Evolutionary conservation across 169 alveolate species (phyloP).

Genomic region (Perkinsus chesapeaki): DNA sequence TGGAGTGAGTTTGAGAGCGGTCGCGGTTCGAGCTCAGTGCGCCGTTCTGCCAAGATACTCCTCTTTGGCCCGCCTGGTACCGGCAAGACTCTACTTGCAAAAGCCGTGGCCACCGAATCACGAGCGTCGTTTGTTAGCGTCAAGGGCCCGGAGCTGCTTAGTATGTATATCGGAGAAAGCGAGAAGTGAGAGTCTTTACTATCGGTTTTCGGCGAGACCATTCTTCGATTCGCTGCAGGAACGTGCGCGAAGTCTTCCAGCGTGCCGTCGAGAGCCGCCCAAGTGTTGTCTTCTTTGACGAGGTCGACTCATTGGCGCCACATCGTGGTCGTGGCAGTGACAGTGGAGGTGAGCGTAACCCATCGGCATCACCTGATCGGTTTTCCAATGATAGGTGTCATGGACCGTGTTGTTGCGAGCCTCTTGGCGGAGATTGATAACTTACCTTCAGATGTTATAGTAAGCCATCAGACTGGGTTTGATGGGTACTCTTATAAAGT

Average conservation of each 20-base stretch:
- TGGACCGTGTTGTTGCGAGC: conserved; percentile 82
- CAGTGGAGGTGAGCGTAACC: conserved; percentile 30
- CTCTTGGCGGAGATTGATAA: conserved; percentile 69
- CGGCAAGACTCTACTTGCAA: conserved; percentile 92
- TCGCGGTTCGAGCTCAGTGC: background rate
- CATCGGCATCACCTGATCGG: background rate
- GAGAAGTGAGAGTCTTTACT: conserved; percentile 40
- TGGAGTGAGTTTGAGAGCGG: background rate
- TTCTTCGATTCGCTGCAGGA: no score
- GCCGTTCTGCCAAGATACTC: conserved; percentile 38
- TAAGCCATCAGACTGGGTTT: background rate
- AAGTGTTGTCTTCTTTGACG: conserved; percentile 67
- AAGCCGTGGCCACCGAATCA: conserved; percentile 82
- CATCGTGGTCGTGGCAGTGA: conserved; percentile 78
- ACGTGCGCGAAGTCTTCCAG: background rate
- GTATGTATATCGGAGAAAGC: conserved; percentile 79
- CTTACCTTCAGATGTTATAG: conserved; percentile 30
- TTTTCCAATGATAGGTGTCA: conserved; percentile 48
- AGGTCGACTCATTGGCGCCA: conserved; percentile 74
- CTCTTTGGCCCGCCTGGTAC: conserved; percentile 97
- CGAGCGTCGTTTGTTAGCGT: conserved; percentile 63
- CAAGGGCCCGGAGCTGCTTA: conserved; percentile 81
- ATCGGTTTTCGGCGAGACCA: no score
- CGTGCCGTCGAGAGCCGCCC: conserved; percentile 65
- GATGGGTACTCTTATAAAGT: no score